phyloP scores from a whole-genome alignment of 2,329 filamentous ascomycete genomes.

The Sporothrix humicola region DNA sequence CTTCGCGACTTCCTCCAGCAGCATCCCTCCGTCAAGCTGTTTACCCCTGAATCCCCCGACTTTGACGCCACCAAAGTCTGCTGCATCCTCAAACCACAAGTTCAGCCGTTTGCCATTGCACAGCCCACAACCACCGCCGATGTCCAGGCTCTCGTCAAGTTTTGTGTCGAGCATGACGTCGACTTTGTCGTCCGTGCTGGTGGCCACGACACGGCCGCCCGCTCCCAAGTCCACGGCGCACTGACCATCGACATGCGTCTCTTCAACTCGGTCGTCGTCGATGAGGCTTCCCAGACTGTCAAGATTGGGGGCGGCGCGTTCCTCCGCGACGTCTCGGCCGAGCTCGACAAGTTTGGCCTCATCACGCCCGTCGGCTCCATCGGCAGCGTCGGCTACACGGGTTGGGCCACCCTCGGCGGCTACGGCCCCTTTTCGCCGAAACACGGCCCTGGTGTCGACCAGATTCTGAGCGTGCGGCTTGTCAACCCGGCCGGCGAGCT shows the following conservation, averaged over 20 bases:
- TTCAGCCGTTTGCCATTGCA: slow-evolving; percentile 25
- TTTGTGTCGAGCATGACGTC: slow-evolving; percentile 5
- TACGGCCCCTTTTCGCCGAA: slow-evolving; percentile 44
- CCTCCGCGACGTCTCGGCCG: background rate
- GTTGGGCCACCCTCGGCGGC: slow-evolving; percentile 47
- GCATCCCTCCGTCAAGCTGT: slow-evolving; percentile 8
- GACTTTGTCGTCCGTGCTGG: slow-evolving; percentile 24
- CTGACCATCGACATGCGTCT: slow-evolving; percentile 11
- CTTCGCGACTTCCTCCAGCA: slow-evolving; percentile 14
- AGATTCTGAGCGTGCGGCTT: slow-evolving; percentile 45
- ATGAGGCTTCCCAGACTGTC: background rate
- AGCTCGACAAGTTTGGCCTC: slow-evolving; percentile 35
- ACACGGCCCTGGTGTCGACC: slow-evolving; percentile 47
- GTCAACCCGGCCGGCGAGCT: slow-evolving; percentile 42
- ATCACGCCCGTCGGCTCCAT: slow-evolving; percentile 35
- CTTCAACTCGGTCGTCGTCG: slow-evolving; percentile 1
- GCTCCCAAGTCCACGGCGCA: slow-evolving; percentile 7
- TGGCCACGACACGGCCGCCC: slow-evolving; percentile 9
- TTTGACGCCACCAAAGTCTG: slow-evolving; percentile 5
- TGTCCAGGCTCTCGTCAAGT: slow-evolving; percentile 14
- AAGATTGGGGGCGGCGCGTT: slow-evolving; percentile 5
- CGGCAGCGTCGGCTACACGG: slow-evolving; percentile 44
- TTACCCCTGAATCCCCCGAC: background rate
- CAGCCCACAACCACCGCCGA: slow-evolving; percentile 13
- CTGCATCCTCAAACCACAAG: slow-evolving; percentile 3